A percentile compares a stretch with the other conserved stretches of the same genome.
These are phyloP conservation scores for Fomes fomentarius DNA, from an alignment of 1,284 basidiomycete species.

Conservation along the genomic window DNA sequence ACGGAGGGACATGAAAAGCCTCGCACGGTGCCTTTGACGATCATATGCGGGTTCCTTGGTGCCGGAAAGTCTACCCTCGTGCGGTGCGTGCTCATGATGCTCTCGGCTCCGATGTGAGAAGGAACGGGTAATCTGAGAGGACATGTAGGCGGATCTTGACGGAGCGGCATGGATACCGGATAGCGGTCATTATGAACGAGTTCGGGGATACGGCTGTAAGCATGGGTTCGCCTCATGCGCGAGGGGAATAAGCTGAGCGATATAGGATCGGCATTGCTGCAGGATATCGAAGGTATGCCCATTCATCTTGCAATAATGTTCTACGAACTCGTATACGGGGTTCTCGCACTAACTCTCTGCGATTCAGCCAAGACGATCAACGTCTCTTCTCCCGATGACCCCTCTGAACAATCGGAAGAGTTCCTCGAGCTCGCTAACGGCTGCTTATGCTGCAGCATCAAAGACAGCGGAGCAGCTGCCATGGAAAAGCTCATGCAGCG, in stretches of 20 bases:
- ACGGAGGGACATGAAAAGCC: conserved; percentile 1
- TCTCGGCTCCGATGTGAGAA: neutral
- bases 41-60: conserved; percentile 91
- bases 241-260: conserved; percentile 2
- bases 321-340: too few species aligned
- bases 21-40: conserved; percentile 77
- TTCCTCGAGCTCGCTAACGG: conserved; percentile 91
- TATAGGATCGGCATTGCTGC: neutral
- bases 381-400: conserved; percentile 68
- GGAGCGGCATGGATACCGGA: conserved; percentile 89
- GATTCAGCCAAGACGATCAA: conserved; percentile 73
- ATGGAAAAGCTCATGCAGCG: conserved; percentile 87
- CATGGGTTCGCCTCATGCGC: neutral
- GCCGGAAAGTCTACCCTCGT: conserved; percentile 91
- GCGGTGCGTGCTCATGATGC: conserved; percentile 58
- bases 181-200: conserved; percentile 98
- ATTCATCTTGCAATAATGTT: too few species aligned
- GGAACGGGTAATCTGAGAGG: neutral
- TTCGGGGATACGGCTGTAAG: conserved; percentile 83
- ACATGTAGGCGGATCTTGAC: conserved; percentile 78
- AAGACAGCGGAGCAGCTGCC: conserved; percentile 87
- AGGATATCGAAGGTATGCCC: conserved; percentile 35
- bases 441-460: conserved; percentile 93
- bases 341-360: neutral
- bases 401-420: conserved; percentile 72